Evolutionary conservation across 2,329 filamentous ascomycete genomes (phyloP), one percentile per base, ranked within the genome.

Genomic region (Pestalotiopsis sp.): DNA sequence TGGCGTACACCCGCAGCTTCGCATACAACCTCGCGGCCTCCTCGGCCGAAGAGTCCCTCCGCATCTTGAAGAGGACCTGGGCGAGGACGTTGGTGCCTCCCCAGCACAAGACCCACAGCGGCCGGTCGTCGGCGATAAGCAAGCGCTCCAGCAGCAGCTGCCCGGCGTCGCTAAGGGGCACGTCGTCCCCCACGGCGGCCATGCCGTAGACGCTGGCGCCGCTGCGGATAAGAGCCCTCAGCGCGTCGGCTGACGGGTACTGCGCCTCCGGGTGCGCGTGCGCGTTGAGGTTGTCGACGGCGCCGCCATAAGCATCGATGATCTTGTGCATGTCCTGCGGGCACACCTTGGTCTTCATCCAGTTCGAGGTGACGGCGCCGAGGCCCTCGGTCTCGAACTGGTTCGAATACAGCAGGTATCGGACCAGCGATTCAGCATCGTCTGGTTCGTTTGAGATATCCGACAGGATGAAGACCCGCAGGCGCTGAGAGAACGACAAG

Each of bases 51-150:
- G 69, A 72, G 17, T 74, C 73, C 27, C 73, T 71, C 45, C 80
- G 78, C 55, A 84, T 79, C 17, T 82, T 76, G 36, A 81, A 74
- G 11, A 88, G 78, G 1, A 82, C 84, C 66, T 85, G 81, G 3
- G 86, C 86, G 3, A 88, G 81, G 1, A 83, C 81, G 68, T 87
- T 88, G 31, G 83, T 81, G 17, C 86, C 86, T 13, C 85, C 86
- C 86, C 86, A 88, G 72, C 79, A 79, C 1, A 87, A 79, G 4
- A 87, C 77, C 84, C 85, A 88, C 4, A 88, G 79, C 3, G 84
- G 84, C 12, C 80, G 71, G 1, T 85, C 71, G 3, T 70, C 58
- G 9, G 70, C 66, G 4, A 72, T 66, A 2, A 68, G 69, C 49
- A 80, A 60, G 3, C 75, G 69, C 58, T 78, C 68, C 2, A 80